phyloP scores from a whole-genome alignment of 371 early-diverging fungal species.

The Thermomucor indicae-seudaticae region DNA sequence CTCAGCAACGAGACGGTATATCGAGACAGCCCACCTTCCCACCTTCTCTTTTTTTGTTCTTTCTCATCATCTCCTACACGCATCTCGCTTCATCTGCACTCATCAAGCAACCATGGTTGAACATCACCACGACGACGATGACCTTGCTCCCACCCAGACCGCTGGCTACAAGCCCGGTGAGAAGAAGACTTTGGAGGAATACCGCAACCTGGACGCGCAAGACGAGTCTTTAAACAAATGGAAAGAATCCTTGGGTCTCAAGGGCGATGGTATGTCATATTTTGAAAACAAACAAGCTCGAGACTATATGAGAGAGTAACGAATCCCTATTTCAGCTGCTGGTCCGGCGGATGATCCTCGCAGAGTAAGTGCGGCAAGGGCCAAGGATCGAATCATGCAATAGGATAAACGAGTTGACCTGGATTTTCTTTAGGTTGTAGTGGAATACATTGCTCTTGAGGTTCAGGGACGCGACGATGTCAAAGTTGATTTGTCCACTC shows the following conservation, averaged over 20 bases:
- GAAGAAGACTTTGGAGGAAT: conserved; percentile 89
- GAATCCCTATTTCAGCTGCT: conserved; percentile 14
- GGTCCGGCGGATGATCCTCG: conserved; percentile 66
- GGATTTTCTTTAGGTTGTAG: conserved; percentile 69
- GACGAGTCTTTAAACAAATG: conserved; percentile 95
- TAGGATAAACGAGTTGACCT: too few relatives aligned
- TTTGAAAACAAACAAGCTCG: neutral
- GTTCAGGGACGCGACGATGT: conserved; percentile 81
- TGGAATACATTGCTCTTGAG: conserved; percentile 79
- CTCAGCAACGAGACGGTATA: neutral
- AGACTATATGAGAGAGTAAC: too few relatives aligned
- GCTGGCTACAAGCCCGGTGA: conserved; percentile 79
- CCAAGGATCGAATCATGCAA: too few relatives aligned
- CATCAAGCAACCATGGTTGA: conserved; percentile 28
- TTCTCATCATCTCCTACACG: too few relatives aligned
- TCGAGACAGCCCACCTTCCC: neutral
- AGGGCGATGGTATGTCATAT: conserved; percentile 37
- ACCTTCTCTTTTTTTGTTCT: conserved; percentile 16
- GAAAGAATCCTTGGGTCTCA: conserved; percentile 92
- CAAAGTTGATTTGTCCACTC: conserved; percentile 76
- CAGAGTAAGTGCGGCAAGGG: conserved; percentile 38
- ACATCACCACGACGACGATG: conserved; percentile 63
- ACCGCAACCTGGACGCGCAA: conserved; percentile 79
- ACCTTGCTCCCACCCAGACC: conserved; percentile 76
- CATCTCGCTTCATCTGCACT: conserved; percentile 5